These are phyloP conservation scores for Mrakia hoshinonis DNA, from an alignment of 768 basidiomycete genomes.

Conservation along the genomic window DNA sequence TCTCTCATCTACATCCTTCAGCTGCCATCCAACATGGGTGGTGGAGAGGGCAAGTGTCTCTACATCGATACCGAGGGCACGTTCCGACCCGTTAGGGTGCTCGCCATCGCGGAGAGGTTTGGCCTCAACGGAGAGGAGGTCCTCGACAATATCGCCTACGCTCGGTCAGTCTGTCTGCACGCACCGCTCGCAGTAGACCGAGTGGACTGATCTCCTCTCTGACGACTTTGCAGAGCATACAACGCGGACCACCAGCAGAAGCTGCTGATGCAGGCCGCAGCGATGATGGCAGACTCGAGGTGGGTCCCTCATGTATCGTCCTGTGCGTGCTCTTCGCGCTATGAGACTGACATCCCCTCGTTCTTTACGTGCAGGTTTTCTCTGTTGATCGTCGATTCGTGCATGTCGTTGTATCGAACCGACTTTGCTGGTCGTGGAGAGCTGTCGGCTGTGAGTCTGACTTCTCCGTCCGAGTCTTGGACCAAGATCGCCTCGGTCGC, in stretches of 20 bases:
- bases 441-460: slow-evolving; percentile 54
- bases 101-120: slow-evolving; percentile 89
- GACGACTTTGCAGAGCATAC: slow-evolving; percentile 58
- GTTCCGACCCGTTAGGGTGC: slow-evolving; percentile 88
- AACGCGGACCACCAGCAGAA: slow-evolving; percentile 96
- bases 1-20: slow-evolving; percentile 27
- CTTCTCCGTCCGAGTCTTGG: neutral
- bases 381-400: slow-evolving; percentile 90
- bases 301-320: slow-evolving; percentile 37
- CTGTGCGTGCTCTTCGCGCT: neutral
- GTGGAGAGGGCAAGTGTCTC: slow-evolving; percentile 96
- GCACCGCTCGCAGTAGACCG: neutral
- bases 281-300: slow-evolving; percentile 99
- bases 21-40: slow-evolving; percentile 92
- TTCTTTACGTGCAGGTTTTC: slow-evolving; percentile 66
- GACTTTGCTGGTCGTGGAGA: slow-evolving; percentile 95
- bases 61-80: slow-evolving; percentile 99
- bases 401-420: slow-evolving; percentile 87
- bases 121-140: slow-evolving; percentile 98
- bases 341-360: neutral
- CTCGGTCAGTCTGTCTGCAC: slow-evolving; percentile 37
- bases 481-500: neutral
- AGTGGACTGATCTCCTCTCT: neutral
- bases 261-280: slow-evolving; percentile 80
- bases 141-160: slow-evolving; percentile 95